Percentiles rank a stretch among this genome's conserved stretches.
These are phyloP conservation scores for Chlorella sp. DNA, from an alignment of 139 green algal genomes.

Conservation along the genomic window DNA sequence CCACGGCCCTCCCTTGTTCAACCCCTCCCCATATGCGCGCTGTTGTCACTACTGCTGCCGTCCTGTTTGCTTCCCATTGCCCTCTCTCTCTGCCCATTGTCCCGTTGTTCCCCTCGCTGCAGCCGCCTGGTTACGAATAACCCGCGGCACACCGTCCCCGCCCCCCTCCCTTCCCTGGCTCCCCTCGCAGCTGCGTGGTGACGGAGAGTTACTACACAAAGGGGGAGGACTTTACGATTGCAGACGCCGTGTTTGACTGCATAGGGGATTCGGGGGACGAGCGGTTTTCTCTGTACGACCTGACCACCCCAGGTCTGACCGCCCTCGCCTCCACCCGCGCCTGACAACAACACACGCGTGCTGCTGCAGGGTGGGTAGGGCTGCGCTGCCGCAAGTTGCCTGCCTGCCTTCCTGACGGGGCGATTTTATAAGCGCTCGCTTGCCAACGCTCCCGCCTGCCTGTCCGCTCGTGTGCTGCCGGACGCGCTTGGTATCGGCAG, in stretches of 20 bases:
- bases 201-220: constrained; percentile 79
- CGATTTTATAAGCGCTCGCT: no score
- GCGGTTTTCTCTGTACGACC: constrained; percentile 76
- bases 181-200: constrained; percentile 64
- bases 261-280: constrained; percentile 84
- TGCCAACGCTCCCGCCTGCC: background rate
- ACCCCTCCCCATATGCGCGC: no score
- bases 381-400: background rate
- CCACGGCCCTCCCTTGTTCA: no score
- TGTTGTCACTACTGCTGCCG: background rate
- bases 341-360: background rate
- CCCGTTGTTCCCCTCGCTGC: no score
- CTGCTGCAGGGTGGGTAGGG: background rate
- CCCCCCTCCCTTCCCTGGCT: background rate
- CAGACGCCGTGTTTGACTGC: constrained; percentile 82
- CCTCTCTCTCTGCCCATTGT: background rate
- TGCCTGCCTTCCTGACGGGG: background rate
- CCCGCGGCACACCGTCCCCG: background rate
- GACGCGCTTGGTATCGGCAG: no score
- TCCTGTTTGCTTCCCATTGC: background rate
- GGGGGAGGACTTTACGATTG: constrained; percentile 67
- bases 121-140: no score
- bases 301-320: constrained; percentile 60
- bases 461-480: no score
- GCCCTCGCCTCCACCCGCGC: background rate